Conservation (phyloP, 805 yeast genomes). For the Barnettozyma sucrosica region DNA sequence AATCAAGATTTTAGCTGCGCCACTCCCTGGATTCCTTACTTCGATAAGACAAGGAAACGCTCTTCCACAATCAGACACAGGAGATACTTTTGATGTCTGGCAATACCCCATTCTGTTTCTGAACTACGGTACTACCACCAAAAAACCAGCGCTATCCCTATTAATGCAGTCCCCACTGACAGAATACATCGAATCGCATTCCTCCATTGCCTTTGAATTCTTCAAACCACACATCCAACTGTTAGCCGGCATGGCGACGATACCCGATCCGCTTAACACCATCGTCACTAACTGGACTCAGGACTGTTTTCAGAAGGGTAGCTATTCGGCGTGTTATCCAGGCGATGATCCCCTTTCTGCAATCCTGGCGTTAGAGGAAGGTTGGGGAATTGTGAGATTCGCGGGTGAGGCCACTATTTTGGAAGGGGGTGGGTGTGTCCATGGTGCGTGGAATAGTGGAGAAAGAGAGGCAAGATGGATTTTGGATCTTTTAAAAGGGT, state of each 20-base stretch:
- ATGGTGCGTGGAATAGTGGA: constrained; percentile 85
- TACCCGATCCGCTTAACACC: constrained; percentile 35
- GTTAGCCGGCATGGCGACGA: constrained; percentile 9
- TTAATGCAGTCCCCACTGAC: constrained; percentile 74
- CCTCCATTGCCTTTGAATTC: constrained; percentile 49
- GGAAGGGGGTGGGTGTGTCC: constrained; percentile 90
- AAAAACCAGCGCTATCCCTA: constrained; percentile 51
- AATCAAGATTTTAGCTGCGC: constrained; percentile 39
- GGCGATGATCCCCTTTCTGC: constrained; percentile 66
- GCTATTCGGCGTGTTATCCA: constrained; percentile 67
- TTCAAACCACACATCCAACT: constrained; percentile 39
- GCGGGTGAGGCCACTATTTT: constrained; percentile 88
- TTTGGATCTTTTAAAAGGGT: not conserved
- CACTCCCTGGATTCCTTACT: constrained; percentile 22
- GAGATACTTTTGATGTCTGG: constrained; percentile 38
- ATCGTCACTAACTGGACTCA: constrained; percentile 69
- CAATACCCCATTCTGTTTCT: constrained; percentile 56
- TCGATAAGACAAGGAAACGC: constrained; percentile 8
- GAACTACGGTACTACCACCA: constrained; percentile 46
- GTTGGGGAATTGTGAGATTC: constrained; percentile 59
- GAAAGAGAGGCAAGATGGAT: constrained; percentile 45
- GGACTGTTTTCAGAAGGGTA: constrained; percentile 75
- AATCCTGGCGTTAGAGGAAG: constrained; percentile 55
- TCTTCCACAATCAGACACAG: not conserved
- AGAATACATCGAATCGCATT: constrained; percentile 44